These are phyloP conservation scores for Ceratocystis albifundus DNA, from an alignment of 2,329 filamentous ascomycete genomes.

Conservation along the genomic window DNA sequence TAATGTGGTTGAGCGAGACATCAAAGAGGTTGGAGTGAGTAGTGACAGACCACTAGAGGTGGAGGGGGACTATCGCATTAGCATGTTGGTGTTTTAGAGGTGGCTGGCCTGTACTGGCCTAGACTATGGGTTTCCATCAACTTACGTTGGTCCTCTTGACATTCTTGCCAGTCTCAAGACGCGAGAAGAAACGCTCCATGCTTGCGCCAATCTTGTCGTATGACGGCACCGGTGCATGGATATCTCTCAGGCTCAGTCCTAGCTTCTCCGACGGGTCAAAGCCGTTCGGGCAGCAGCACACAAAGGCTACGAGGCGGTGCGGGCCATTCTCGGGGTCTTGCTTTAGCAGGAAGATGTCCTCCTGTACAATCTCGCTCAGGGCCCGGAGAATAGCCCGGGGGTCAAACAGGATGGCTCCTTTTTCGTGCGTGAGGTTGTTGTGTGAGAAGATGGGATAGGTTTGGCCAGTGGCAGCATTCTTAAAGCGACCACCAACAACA, in stretches of 20 bases:
- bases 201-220: slow-evolving; percentile 45
- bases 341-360: slow-evolving; percentile 42
- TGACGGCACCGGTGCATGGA: slow-evolving; percentile 42
- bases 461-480: slow-evolving; percentile 34
- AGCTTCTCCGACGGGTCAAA: slow-evolving; percentile 43
- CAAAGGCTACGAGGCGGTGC: slow-evolving; percentile 38
- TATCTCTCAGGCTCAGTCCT: slow-evolving; percentile 37
- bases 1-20: slow-evolving; percentile 32
- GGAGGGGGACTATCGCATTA: background rate
- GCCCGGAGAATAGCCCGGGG: slow-evolving; percentile 31
- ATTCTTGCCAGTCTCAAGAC: slow-evolving; percentile 38
- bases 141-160: slow-evolving; percentile 42
- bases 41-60: slow-evolving; percentile 39
- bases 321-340: slow-evolving; percentile 28
- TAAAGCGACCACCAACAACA: slow-evolving; percentile 25
- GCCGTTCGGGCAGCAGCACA: slow-evolving; percentile 43
- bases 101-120: no score
- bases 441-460: slow-evolving; percentile 28
- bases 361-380: slow-evolving; percentile 42
- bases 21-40: slow-evolving; percentile 36
- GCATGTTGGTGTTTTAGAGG: background rate
- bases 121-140: background rate
- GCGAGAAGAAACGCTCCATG: slow-evolving; percentile 44
- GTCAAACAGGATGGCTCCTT: slow-evolving; percentile 24
- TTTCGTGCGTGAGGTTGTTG: slow-evolving; percentile 11